Percentiles rank a stretch among this genome's conserved stretches.
Conservation (phyloP, 148 eudicot genomes). For the Rhododendron williamsianum region DNA sequence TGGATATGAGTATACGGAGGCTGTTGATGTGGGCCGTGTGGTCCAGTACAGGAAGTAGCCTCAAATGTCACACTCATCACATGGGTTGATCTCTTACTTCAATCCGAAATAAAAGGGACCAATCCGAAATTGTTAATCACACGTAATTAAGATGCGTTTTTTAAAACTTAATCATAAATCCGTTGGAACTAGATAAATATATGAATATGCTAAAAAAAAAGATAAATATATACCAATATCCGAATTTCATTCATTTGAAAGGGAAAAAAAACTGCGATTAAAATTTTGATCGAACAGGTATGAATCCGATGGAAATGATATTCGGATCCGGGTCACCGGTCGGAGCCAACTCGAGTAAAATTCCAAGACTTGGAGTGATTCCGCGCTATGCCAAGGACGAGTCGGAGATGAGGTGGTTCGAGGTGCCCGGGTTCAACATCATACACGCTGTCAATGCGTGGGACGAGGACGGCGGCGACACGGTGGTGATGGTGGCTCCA, state of each 20-base stretch:
- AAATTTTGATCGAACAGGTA: slow-evolving; percentile 25
- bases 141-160: background rate
- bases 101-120: background rate
- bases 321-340: slow-evolving; percentile 22
- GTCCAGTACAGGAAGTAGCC: background rate
- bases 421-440: slow-evolving; percentile 47
- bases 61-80: background rate
- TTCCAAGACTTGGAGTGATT: slow-evolving; percentile 47
- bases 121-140: background rate
- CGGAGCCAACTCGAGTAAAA: slow-evolving; percentile 26
- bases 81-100: background rate
- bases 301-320: slow-evolving; percentile 36
- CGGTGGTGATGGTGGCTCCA: slow-evolving; percentile 47
- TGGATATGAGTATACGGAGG: too few relatives aligned
- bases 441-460: slow-evolving; percentile 60
- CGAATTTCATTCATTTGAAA: too few relatives aligned
- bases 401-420: slow-evolving; percentile 51
- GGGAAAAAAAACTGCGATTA: too few relatives aligned
- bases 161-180: too few relatives aligned
- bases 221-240: too few relatives aligned
- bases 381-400: slow-evolving; percentile 50
- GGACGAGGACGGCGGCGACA: slow-evolving; percentile 55
- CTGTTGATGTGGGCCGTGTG: background rate
- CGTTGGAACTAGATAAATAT: too few relatives aligned
- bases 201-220: too few relatives aligned